Evolutionary conservation across 2,329 filamentous ascomycete species (phyloP).

Genomic region (Penicillium sp.): DNA sequence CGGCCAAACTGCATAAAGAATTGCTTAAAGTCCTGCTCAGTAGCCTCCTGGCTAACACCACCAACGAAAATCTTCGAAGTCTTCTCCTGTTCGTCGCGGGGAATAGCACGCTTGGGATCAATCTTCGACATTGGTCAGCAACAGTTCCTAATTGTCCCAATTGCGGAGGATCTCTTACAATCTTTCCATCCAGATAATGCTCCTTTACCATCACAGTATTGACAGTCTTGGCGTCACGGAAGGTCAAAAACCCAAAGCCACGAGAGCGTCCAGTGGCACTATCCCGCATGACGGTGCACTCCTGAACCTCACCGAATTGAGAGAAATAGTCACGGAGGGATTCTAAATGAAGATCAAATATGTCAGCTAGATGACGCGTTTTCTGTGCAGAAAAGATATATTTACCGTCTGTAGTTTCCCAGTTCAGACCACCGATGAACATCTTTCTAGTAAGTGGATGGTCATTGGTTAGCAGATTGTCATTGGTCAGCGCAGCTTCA

Average conservation of each 20-base stretch:
- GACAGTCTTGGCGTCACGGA: slow-evolving; percentile 95
- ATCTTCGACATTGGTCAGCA: slow-evolving; percentile 60
- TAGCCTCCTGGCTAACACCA: slow-evolving; percentile 94
- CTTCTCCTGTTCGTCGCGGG: slow-evolving; percentile 94
- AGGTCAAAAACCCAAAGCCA: slow-evolving; percentile 96
- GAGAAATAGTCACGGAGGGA: slow-evolving; percentile 96
- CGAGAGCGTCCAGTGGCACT: slow-evolving; percentile 88
- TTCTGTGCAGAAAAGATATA: slow-evolving; percentile 18
- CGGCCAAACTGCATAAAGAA: slow-evolving; percentile 97
- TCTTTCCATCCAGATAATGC: slow-evolving; percentile 96
- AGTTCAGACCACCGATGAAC: slow-evolving; percentile 98
- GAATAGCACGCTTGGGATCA: slow-evolving; percentile 95
- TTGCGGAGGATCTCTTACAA: slow-evolving; percentile 60
- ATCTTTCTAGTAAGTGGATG: slow-evolving; percentile 72
- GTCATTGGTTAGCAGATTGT: slow-evolving; percentile 16
- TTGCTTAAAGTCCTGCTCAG: slow-evolving; percentile 90
- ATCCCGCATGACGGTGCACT: slow-evolving; percentile 99
- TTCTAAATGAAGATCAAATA: slow-evolving; percentile 56
- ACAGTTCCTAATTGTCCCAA: slow-evolving; percentile 2
- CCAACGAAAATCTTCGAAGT: slow-evolving; percentile 99
- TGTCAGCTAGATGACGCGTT: not conserved
- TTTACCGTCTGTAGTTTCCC: slow-evolving; percentile 98
- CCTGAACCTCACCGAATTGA: slow-evolving; percentile 93
- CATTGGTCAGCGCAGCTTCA: not conserved
- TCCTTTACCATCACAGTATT: slow-evolving; percentile 99